Conservation (phyloP, 225 moss, liverwort and hornwort species). For the Neckera pumila region DNA sequence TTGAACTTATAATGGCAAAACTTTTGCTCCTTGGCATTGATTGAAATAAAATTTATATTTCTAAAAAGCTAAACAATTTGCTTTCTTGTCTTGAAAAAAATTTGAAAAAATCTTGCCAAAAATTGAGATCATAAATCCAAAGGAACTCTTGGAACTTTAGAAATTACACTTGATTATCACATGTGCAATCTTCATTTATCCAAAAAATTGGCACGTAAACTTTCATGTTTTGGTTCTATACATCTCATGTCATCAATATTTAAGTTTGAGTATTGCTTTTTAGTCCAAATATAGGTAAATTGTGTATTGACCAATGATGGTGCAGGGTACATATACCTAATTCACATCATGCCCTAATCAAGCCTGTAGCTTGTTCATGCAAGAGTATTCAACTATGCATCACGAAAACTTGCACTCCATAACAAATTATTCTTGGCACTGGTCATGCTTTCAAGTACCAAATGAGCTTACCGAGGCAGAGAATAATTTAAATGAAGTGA, state of each 20-base stretch:
- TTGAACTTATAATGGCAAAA: neutral
- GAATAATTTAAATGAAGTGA: neutral
- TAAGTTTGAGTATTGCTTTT: neutral
- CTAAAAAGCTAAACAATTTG: neutral
- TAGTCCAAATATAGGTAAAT: neutral
- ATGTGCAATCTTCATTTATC: neutral
- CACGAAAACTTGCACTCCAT: too few species aligned
- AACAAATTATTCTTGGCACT: too few species aligned
- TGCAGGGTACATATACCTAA: neutral
- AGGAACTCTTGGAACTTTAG: neutral
- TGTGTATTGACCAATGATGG: neutral
- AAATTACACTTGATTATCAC: neutral
- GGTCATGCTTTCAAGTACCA: neutral
- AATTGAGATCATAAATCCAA: neutral
- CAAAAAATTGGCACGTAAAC: too few species aligned
- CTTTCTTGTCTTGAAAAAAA: too few species aligned
- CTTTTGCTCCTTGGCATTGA: fast-evolving
- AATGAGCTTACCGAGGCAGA: neutral
- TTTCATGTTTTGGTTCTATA: neutral
- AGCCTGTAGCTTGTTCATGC: neutral
- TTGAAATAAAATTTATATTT: neutral
- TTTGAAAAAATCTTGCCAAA: too few species aligned
- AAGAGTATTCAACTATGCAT: neutral
- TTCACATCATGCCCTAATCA: neutral
- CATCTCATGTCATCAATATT: too few species aligned